Base-by-base conservation (phyloP, 192 early-diverging fungal genomes). In the Backusella mclennaniae region DNA sequence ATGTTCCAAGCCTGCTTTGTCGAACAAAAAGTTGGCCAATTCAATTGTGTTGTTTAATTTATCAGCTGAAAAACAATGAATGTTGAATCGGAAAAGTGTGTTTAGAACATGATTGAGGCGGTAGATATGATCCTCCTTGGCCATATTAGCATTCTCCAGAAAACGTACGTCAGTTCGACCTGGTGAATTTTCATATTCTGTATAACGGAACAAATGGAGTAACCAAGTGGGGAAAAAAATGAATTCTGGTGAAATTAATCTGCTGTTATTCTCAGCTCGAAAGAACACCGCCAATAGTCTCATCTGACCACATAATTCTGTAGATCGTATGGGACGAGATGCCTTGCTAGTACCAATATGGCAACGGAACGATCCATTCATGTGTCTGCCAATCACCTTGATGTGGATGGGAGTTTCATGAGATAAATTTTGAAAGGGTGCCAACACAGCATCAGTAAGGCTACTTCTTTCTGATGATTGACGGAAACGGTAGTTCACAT, bases 221-320 rank as follows among this genome's bases (percentile, higher is more conserved):
- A 82, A 41, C 80, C 80, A 82, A 1, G 76, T 74, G 19, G 80
- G 80, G 35, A 82, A 82, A 42, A 82, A 74, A 26, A 82, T 75
- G 23, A 82, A 82, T 15, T 82, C 76, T 3, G 80, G 76, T 1
- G 77, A 67, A 15, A 82, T 49, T 23, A 74, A 59, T 59, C 73
- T 38, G 21, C 63, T 73, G 35, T 69, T 56, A 67, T 68, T 70
- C 23, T 82, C 69, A 44, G 69, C 46, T 11, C 73, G 44, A 38
- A 78, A 82, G n/a, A 82, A 82, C 1, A 82, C 73, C 15, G 68
- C 72, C 35, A 82, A 35, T 44, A 82, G 38, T 41, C 69, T 73
- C 80, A 82, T 82, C 21, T 82, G 80, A 36, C 49, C 44, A 26
- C 73, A 66, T 15, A 82, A 23, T 41, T 78, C 76, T 5, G 38